Evolutionary conservation across 129 eudicot species (phyloP).

Genomic region (Flaveria sonorensis): DNA sequence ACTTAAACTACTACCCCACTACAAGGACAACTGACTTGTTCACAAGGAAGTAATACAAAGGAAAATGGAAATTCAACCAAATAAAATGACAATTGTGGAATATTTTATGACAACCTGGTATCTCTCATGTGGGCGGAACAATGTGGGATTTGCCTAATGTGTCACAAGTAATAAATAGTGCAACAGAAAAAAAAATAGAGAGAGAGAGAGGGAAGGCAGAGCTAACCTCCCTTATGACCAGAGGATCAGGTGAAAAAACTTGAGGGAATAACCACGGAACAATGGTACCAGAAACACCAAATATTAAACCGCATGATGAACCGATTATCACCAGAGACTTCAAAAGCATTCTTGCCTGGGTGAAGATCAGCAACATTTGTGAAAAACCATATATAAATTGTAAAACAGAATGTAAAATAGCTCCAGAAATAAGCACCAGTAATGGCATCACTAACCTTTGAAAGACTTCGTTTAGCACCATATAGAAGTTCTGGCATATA

Average conservation of each 20-base stretch:
- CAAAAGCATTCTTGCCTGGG: conserved; percentile 72
- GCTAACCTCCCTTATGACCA: conserved; percentile 66
- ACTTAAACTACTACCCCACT: too few species aligned
- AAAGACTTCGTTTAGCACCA: conserved; percentile 72
- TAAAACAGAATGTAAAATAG: not conserved
- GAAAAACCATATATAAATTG: not conserved
- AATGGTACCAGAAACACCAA: conserved; percentile 69
- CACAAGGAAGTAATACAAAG: too few species aligned
- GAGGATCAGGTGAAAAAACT: conserved; percentile 77
- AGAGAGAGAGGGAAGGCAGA: not conserved
- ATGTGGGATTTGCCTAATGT: not conserved
- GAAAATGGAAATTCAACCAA: too few species aligned
- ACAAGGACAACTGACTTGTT: too few species aligned
- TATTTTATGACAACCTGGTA: not conserved
- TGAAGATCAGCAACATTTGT: not conserved
- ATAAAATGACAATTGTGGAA: too few species aligned
- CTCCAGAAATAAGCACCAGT: conserved; percentile 13
- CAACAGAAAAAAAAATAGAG: not conserved
- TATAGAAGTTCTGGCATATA: conserved; percentile 93
- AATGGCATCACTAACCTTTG: conserved; percentile 42
- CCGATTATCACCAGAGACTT: conserved; percentile 90
- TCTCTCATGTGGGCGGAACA: not conserved
- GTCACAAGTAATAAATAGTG: not conserved
- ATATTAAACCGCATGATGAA: conserved; percentile 57
- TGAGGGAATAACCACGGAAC: conserved; percentile 81